Conservation (phyloP, 257 asterid genomes). For the Plantago elongata region DNA sequence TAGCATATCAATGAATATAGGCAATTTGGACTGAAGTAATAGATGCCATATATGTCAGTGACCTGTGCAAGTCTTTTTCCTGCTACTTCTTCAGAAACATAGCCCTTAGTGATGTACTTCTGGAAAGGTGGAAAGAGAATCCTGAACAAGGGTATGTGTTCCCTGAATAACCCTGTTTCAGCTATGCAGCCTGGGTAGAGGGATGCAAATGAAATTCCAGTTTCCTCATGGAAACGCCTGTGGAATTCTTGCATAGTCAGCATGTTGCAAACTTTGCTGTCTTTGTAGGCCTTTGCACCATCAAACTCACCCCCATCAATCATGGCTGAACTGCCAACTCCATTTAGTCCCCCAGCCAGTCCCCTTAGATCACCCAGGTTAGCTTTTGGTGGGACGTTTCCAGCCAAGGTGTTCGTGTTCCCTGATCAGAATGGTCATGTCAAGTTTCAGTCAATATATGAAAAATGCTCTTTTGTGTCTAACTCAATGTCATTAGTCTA, state of each 20-base stretch:
- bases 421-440: constrained; percentile 38
- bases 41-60: background rate
- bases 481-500: background rate
- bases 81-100: constrained; percentile 79
- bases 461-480: no score
- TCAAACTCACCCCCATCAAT: constrained; percentile 88
- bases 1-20: background rate
- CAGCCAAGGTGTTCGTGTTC: constrained; percentile 92
- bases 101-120: constrained; percentile 86
- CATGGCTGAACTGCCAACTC: constrained; percentile 64
- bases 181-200: constrained; percentile 96
- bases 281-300: constrained; percentile 95
- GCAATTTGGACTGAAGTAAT: background rate
- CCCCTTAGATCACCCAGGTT: constrained; percentile 91
- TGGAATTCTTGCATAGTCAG: constrained; percentile 94
- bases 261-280: constrained; percentile 96
- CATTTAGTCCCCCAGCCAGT: constrained; percentile 68
- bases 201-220: constrained; percentile 65
- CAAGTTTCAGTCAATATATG: background rate
- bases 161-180: constrained; percentile 76
- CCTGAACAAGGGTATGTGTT: constrained; percentile 85
- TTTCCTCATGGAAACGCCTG: constrained; percentile 71
- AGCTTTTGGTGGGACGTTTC: constrained; percentile 97
- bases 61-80: constrained; percentile 96
- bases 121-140: constrained; percentile 90